Conservation (phyloP, 2,329 filamentous ascomycete genomes). For the Furcasterigmium furcatum region DNA sequence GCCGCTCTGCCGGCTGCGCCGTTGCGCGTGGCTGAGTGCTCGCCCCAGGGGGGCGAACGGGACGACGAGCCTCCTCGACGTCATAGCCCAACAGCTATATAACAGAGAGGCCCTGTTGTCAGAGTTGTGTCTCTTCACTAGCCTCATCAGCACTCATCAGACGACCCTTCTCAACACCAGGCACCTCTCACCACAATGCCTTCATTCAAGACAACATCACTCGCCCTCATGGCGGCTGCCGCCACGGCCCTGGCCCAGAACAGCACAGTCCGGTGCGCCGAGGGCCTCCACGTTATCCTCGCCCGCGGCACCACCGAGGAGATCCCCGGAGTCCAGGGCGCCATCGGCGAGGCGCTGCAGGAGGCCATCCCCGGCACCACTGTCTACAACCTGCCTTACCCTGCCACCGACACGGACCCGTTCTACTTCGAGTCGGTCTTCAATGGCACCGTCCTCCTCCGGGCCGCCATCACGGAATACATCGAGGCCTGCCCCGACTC, state of each 20-base stretch:
- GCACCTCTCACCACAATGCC: too few relatives aligned
- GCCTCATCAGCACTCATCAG: too few relatives aligned
- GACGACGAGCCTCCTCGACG: too few relatives aligned
- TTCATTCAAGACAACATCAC: too few relatives aligned
- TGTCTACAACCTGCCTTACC: constrained; percentile 34
- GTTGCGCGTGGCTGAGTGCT: too few relatives aligned
- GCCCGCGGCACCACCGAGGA: constrained; percentile 32
- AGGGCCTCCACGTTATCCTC: constrained; percentile 6
- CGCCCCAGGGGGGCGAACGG: too few relatives aligned
- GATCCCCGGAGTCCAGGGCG: constrained; percentile 22
- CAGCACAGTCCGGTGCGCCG: constrained; percentile 52
- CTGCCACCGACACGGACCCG: constrained; percentile 20
- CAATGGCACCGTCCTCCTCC: constrained; percentile 27
- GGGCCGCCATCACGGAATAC: constrained; percentile 28
- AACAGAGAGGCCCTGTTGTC: too few relatives aligned
- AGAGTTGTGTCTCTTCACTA: too few relatives aligned
- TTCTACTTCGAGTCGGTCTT: constrained; percentile 27
- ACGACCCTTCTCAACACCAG: too few relatives aligned
- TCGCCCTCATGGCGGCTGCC: too few relatives aligned
- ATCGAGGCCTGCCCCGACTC: constrained; percentile 27
- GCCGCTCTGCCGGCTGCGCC: too few relatives aligned
- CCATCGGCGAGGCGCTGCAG: constrained; percentile 26
- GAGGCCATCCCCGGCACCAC: constrained; percentile 26
- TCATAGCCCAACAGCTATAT: too few relatives aligned
- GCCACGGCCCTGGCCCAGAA: constrained; percentile 66